A percentile compares a stretch with the other conserved stretches of the same genome.
Evolutionary conservation across 2,329 filamentous ascomycete species (phyloP).

Genomic region (Xylaria sp.): DNA sequence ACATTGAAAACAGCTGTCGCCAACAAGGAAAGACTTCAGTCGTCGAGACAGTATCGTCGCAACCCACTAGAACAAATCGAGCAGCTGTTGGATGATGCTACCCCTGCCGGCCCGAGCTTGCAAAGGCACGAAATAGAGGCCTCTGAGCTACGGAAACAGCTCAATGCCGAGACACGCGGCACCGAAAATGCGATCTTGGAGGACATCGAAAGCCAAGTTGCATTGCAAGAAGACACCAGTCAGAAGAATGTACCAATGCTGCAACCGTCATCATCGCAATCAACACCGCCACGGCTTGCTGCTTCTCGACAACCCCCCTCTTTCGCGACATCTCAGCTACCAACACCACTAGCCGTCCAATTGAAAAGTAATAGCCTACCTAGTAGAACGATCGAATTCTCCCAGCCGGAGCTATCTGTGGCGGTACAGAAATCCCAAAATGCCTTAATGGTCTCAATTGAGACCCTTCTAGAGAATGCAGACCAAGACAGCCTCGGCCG

Average conservation of each 20-base stretch:
- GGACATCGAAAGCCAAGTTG: not conserved
- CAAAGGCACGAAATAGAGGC: conserved; percentile 38
- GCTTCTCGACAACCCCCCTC: not conserved
- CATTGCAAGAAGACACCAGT: not conserved
- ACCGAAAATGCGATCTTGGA: not conserved
- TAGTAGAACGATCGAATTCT: not conserved
- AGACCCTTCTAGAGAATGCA: conserved; percentile 21
- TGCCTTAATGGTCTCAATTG: conserved; percentile 13
- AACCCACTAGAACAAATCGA: conserved; percentile 31
- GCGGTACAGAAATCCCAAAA: not conserved
- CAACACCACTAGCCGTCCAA: not conserved
- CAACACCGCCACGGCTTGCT: not conserved
- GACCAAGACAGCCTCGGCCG: conserved; percentile 39
- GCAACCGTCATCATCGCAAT: not conserved
- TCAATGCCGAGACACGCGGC: not conserved
- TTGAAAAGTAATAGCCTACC: not conserved
- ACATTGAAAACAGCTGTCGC: conserved; percentile 61
- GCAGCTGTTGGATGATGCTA: conserved; percentile 36
- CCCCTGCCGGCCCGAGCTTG: conserved; percentile 25
- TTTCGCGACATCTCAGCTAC: not conserved
- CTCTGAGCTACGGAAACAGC: not conserved
- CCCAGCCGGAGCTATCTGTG: not conserved
- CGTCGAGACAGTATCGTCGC: conserved; percentile 48
- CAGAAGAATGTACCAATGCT: not conserved
- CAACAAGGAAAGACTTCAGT: conserved; percentile 63